Evolutionary conservation across 768 basidiomycete genomes (phyloP).

Genomic region (Sutorius australiensis): DNA sequence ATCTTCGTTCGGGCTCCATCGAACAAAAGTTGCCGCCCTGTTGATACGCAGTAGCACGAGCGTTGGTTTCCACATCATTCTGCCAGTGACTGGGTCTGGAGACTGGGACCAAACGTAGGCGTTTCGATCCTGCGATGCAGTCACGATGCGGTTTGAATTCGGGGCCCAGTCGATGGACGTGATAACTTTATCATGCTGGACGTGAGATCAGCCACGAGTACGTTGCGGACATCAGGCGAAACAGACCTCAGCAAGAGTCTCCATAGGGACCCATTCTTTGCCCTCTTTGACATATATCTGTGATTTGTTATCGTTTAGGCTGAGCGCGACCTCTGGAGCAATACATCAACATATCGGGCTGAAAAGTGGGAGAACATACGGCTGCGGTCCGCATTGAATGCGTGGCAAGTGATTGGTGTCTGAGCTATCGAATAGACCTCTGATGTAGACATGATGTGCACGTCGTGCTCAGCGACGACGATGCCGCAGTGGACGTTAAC

Average conservation of each 20-base stretch:
- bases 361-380: slow-evolving; percentile 51
- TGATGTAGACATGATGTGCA: slow-evolving; percentile 55
- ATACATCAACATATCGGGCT: slow-evolving; percentile 7
- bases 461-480: not conserved
- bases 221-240: not conserved
- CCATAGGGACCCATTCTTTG: slow-evolving; percentile 62
- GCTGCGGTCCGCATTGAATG: slow-evolving; percentile 84
- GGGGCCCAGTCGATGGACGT: slow-evolving; percentile 99
- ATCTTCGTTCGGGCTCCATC: slow-evolving; percentile 97
- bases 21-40: slow-evolving; percentile 89
- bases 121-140: slow-evolving; percentile 97
- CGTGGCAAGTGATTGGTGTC: slow-evolving; percentile 81
- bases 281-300: slow-evolving; percentile 73
- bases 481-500: not conserved
- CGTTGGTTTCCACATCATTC: slow-evolving; percentile 86
- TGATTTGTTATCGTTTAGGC: slow-evolving; percentile 85
- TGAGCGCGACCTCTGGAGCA: slow-evolving; percentile 78
- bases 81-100: slow-evolving; percentile 68
- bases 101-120: slow-evolving; percentile 97
- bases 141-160: slow-evolving; percentile 93
- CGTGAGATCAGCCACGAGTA: not conserved
- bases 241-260: slow-evolving; percentile 80
- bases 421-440: slow-evolving; percentile 78
- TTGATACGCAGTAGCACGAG: slow-evolving; percentile 95
- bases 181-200: slow-evolving; percentile 93